A percentile compares a stretch with the other conserved stretches of the same genome.
These are phyloP conservation scores for Globisporangium canariense DNA, from an alignment of 352 stramenopile genomes.

Conservation along the genomic window DNA sequence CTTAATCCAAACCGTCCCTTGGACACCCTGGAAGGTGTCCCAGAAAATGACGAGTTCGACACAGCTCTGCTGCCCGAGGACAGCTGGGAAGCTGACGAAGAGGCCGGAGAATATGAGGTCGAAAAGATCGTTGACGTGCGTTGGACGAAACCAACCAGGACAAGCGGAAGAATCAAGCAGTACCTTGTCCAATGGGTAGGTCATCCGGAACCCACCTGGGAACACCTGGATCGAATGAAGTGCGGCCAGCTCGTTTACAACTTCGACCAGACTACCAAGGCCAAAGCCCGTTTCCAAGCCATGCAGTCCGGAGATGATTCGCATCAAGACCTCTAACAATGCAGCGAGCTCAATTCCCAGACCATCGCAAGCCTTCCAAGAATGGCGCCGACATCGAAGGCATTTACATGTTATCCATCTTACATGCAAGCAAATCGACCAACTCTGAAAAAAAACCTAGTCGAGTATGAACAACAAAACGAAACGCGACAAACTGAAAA, in stretches of 20 bases:
- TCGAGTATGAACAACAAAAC: too few relatives aligned
- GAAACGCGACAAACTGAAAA: too few relatives aligned
- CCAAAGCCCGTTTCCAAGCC: neutral
- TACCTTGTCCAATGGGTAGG: constrained; percentile 10
- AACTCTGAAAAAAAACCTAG: too few relatives aligned
- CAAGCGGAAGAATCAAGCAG: constrained; percentile 6
- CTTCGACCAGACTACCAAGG: neutral
- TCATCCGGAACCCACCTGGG: neutral
- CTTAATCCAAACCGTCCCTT: neutral
- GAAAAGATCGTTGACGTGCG: constrained; percentile 16
- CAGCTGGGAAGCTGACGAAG: constrained; percentile 18
- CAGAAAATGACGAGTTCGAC: constrained; percentile 15
- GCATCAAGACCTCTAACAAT: neutral
- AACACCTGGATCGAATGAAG: neutral
- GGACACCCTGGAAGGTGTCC: neutral
- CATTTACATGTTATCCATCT: too few relatives aligned
- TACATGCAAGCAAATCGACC: too few relatives aligned
- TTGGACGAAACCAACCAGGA: neutral
- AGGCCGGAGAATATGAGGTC: constrained; percentile 17
- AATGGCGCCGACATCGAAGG: neutral
- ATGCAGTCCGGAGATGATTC: neutral
- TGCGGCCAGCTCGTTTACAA: neutral
- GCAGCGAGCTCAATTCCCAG: neutral
- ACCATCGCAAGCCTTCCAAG: neutral
- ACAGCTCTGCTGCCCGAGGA: constrained; percentile 21